Evolutionary conservation across 2,329 filamentous ascomycete species (phyloP).

Genomic region (Colletotrichum neosansevieriae): DNA sequence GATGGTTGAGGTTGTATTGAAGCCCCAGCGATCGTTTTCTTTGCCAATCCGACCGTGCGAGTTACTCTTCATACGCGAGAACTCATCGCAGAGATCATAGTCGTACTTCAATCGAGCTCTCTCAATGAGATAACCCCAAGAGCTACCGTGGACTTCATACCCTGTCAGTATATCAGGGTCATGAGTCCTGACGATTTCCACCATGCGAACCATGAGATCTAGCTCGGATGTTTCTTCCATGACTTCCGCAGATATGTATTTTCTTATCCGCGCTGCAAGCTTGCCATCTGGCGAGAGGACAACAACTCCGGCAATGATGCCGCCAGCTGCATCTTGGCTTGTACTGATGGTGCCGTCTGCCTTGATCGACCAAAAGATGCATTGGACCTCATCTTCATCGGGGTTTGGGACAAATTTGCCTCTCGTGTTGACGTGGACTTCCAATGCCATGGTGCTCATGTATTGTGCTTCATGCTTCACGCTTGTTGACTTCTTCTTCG

Average conservation of each 20-base stretch:
- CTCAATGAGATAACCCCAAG: conserved; percentile 97
- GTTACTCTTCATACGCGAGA: conserved; percentile 88
- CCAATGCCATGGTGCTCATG: conserved; percentile 96
- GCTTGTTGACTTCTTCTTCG: conserved; percentile 78
- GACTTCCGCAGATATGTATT: conserved; percentile 72
- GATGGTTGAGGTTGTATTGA: conserved; percentile 92
- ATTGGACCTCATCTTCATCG: conserved; percentile 87
- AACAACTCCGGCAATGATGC: conserved; percentile 76
- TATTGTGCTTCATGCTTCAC: conserved; percentile 89
- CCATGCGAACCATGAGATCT: conserved; percentile 85
- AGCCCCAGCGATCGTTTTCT: conserved; percentile 91
- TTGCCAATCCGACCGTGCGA: conserved; percentile 88
- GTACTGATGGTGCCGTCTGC: conserved; percentile 74
- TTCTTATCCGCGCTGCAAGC: conserved; percentile 71
- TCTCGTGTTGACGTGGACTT: conserved; percentile 90
- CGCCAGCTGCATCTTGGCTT: conserved; percentile 57
- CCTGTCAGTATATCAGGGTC: conserved; percentile 96
- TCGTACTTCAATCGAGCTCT: conserved; percentile 88
- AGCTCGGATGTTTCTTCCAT: conserved; percentile 83
- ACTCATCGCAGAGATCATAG: conserved; percentile 89
- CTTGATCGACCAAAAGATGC: conserved; percentile 91
- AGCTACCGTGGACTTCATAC: conserved; percentile 92
- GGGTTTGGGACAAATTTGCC: conserved; percentile 87
- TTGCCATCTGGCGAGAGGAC: conserved; percentile 74
- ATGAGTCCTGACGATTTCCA: conserved; percentile 83